Base-by-base conservation (phyloP, 2,329 filamentous ascomycete species). In the Venturia effusa region DNA sequence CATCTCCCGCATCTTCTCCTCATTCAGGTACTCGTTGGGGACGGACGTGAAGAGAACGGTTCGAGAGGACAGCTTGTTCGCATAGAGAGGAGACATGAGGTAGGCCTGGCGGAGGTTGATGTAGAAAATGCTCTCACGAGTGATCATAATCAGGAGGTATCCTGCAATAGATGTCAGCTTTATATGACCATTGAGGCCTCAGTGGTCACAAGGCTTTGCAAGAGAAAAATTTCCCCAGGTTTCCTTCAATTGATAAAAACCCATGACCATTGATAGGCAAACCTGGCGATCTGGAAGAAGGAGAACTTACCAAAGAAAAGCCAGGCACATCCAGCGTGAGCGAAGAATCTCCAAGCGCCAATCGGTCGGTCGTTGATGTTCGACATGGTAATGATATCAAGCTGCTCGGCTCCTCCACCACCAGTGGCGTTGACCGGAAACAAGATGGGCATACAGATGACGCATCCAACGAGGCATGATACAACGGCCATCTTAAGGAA, bases 41-140 rank as follows among this genome's bases (percentile, higher is more conserved):
- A 79, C 78, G 48, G 76, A 77, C 66, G 78, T 74, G 69, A 79
- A 81, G 4, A 81, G 70, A 19, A 81, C 78, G 5, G 79, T 81
- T 64, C 74, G 73, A 37, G 78, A 73, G 3, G 79, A 80, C 11
- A 81, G 68, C 55, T 76, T 76, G 59, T 74, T 76, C 61, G 77
- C 73, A 61, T 78, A 74, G 63, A 71, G 73, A 17, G 77, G 75
- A 27, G 77, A 77, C 13, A 79, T 70, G 27, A 78, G 75, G 66
- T 78, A 79, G 19, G 79, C 79, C 68, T 81, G 79, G 43, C 79
- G 75, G 6, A 79, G 70, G 57, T 79, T 79, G 67, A 80, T 75
- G n/a, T 77, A 71, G 64, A 73, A 78, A 68, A 81, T 73, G 11
- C 76, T 76, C 67, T 81, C 79, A 59, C 76, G 71, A 3, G 74